Evolutionary conservation across 345 rosid species (phyloP).

Genomic region (Camelina laxa): DNA sequence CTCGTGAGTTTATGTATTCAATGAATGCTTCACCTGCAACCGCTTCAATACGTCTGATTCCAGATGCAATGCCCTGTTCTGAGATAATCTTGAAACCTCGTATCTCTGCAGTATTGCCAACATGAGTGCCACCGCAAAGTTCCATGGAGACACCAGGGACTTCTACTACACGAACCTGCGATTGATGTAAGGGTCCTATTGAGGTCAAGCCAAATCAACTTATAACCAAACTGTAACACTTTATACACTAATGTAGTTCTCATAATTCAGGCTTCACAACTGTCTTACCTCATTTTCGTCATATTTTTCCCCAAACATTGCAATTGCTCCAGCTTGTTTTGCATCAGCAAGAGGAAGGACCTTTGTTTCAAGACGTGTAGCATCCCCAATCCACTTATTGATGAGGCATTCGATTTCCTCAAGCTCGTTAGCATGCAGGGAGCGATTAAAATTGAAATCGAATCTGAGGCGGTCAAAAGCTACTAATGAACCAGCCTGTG

Average conservation of each 20-base stretch:
- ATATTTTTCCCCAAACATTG: constrained; percentile 98
- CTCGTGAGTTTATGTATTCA: constrained; percentile 79
- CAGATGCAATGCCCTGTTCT: constrained; percentile 98
- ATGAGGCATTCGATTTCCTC: constrained; percentile 74
- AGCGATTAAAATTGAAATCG: constrained; percentile 87
- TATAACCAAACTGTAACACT: constrained; percentile 10
- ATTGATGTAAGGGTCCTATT: background rate
- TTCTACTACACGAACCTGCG: constrained; percentile 94
- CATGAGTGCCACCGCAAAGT: constrained; percentile 99
- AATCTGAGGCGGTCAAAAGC: constrained; percentile 97
- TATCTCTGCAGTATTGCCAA: constrained; percentile 84
- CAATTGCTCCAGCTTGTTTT: constrained; percentile 88
- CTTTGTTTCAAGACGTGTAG: constrained; percentile 75
- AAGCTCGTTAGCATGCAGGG: constrained; percentile 69
- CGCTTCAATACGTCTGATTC: constrained; percentile 92
- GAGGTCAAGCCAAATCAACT: constrained; percentile 30
- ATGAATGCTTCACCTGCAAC: constrained; percentile 96
- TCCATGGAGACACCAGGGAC: constrained; percentile 99
- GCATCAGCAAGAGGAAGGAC: constrained; percentile 84
- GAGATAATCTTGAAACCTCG: constrained; percentile 90
- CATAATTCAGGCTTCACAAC: constrained; percentile 4
- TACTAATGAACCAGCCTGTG: constrained; percentile 98
- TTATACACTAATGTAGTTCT: constrained; percentile 11
- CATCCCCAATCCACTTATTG: constrained; percentile 86
- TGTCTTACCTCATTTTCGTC: constrained; percentile 70